Evolutionary conservation across 495 filamentous ascomycete genomes (phyloP).

Genomic region (Xylaria grammica): DNA sequence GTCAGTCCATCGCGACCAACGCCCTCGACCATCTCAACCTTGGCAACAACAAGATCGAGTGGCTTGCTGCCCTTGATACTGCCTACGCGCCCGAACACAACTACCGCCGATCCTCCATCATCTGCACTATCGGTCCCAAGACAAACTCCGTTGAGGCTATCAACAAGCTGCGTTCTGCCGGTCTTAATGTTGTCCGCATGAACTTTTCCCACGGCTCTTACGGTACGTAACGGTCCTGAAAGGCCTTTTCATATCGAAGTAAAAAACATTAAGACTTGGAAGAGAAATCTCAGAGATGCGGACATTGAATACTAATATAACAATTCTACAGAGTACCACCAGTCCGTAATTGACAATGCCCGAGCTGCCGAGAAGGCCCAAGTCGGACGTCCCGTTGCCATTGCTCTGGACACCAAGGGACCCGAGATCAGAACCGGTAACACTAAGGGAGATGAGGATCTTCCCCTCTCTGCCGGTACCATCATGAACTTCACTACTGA

Average conservation of each 20-base stretch:
- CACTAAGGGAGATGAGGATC: conserved; percentile 80
- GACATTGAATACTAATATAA: not conserved
- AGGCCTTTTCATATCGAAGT: not conserved
- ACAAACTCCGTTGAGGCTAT: conserved; percentile 97
- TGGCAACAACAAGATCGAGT: conserved; percentile 82
- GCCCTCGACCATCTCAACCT: conserved; percentile 79
- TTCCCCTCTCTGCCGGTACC: conserved; percentile 81
- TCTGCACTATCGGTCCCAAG: conserved; percentile 99
- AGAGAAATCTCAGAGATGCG: too few species aligned
- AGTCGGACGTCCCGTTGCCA: conserved; percentile 86
- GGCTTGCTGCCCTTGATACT: conserved; percentile 79
- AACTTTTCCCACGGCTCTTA: conserved; percentile 99
- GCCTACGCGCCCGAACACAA: conserved; percentile 77
- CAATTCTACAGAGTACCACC: conserved; percentile 63
- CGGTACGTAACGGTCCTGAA: conserved; percentile 37
- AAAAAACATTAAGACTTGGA: too few species aligned
- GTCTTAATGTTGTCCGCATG: conserved; percentile 93
- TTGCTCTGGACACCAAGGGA: conserved; percentile 98
- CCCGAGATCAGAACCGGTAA: conserved; percentile 98
- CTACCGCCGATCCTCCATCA: conserved; percentile 96
- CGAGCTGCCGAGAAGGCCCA: conserved; percentile 77
- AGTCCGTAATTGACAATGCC: conserved; percentile 95
- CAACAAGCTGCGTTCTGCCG: conserved; percentile 84
- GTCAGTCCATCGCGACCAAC: conserved; percentile 59
- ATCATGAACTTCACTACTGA: conserved; percentile 96